Conservation (phyloP, 2,329 filamentous ascomycete species). For the Graphilbum ipis-grandicollis region DNA sequence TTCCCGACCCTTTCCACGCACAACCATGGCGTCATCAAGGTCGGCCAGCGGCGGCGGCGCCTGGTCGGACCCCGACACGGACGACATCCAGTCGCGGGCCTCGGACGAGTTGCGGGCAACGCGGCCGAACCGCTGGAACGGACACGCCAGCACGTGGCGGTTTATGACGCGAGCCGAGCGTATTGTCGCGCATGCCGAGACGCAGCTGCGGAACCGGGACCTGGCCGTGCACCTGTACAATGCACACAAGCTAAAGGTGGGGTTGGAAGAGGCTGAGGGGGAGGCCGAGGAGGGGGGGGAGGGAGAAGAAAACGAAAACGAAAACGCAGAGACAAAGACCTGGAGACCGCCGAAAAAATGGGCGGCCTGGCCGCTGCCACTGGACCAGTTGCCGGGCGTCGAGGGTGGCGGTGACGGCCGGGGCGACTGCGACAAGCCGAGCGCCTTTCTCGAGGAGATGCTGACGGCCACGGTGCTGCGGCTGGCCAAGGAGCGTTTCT, state of each 20-base stretch:
- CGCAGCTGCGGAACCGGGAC: constrained; percentile 45
- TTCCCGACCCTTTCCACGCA: no score
- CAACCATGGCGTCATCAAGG: no score
- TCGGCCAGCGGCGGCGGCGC: neutral
- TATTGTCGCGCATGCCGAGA: constrained; percentile 43
- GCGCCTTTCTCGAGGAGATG: constrained; percentile 41
- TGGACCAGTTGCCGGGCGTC: constrained; percentile 36
- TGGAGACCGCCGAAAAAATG: constrained; percentile 18
- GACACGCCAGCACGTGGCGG: constrained; percentile 49
- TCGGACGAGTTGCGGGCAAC: constrained; percentile 27
- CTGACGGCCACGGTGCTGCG: constrained; percentile 49
- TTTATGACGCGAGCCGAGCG: constrained; percentile 43
- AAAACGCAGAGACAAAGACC: constrained; percentile 13
- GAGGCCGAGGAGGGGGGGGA: neutral
- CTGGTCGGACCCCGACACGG: constrained; percentile 26
- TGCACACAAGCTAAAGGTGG: constrained; percentile 47
- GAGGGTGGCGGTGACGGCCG: constrained; percentile 15
- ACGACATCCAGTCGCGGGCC: constrained; percentile 26
- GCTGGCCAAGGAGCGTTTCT: constrained; percentile 49
- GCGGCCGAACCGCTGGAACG: constrained; percentile 59
- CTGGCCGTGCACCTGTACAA: constrained; percentile 67
- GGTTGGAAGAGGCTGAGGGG: constrained; percentile 17
- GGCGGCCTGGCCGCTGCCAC: constrained; percentile 72
- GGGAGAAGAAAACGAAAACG: constrained; percentile 16
- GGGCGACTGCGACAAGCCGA: neutral